Evolutionary conservation across 139 green algal species (phyloP).

Genomic region (Chlorella sorokiniana): DNA sequence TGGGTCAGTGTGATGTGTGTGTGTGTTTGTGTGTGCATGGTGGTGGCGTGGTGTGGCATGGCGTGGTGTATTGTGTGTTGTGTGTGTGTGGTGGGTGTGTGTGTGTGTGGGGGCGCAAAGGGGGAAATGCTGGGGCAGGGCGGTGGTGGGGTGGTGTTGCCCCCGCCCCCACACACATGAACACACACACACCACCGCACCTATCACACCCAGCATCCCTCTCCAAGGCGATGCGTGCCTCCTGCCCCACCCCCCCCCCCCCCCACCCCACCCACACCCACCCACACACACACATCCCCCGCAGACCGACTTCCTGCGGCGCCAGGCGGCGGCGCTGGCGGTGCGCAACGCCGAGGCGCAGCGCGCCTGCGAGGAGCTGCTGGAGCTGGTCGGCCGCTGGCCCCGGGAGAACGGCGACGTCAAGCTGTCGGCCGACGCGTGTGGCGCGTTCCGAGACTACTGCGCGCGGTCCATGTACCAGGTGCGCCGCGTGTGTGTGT

Average conservation of each 20-base stretch:
- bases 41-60: not conserved
- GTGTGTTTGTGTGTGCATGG: not conserved
- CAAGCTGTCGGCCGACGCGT: constrained; percentile 52
- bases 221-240: no score
- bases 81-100: not conserved
- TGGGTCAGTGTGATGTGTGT: not conserved
- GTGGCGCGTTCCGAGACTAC: constrained; percentile 63
- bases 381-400: constrained; percentile 64
- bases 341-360: constrained; percentile 57
- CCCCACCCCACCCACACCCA: not conserved
- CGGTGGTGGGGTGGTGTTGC: not conserved
- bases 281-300: not conserved
- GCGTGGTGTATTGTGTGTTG: not conserved
- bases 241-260: not conserved
- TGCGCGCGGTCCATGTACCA: constrained; percentile 88
- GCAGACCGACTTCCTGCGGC: constrained; percentile 8
- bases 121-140: not conserved
- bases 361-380: constrained; percentile 74
- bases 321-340: constrained; percentile 17
- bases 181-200: no score
- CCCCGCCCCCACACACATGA: no score
- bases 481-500: no score
- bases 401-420: constrained; percentile 77
- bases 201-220: no score
- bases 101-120: not conserved